A percentile compares a stretch with the other conserved stretches of the same genome.
Conservation (phyloP, 768 basidiomycete species). For the Nevesoporus exiguus region DNA sequence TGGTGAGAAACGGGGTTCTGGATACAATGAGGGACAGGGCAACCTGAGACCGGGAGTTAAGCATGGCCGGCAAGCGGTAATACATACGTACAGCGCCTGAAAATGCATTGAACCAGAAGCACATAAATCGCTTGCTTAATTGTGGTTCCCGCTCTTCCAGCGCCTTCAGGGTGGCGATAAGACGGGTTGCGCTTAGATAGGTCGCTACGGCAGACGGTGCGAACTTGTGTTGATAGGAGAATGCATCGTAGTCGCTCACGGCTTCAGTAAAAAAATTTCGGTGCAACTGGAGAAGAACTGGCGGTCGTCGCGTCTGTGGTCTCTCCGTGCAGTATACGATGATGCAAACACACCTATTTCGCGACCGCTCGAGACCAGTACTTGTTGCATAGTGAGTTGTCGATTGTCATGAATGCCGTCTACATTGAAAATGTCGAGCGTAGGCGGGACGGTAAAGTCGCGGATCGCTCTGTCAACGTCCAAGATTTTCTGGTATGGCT, state of each 20-base stretch:
- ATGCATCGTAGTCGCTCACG: slow-evolving; percentile 49
- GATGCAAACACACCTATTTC: slow-evolving; percentile 51
- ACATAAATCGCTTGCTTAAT: slow-evolving; percentile 60
- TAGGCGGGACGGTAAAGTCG: slow-evolving; percentile 50
- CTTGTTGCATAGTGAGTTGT: slow-evolving; percentile 63
- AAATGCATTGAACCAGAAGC: slow-evolving; percentile 74
- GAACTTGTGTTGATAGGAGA: slow-evolving; percentile 57
- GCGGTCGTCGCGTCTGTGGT: slow-evolving; percentile 5
- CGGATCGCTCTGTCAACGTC: slow-evolving; percentile 53
- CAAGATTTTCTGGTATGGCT: slow-evolving; percentile 49
- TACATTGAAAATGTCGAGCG: slow-evolving; percentile 43
- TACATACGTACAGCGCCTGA: slow-evolving; percentile 58
- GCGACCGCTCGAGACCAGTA: slow-evolving; percentile 54
- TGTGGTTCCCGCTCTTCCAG: slow-evolving; percentile 58
- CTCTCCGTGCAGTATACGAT: slow-evolving; percentile 2
- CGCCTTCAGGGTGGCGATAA: slow-evolving; percentile 55
- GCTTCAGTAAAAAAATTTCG: slow-evolving; percentile 65
- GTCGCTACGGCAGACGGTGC: slow-evolving; percentile 72
- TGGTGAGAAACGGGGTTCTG: slow-evolving; percentile 54
- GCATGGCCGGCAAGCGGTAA: not conserved
- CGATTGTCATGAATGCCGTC: slow-evolving; percentile 41
- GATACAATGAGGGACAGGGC: slow-evolving; percentile 63
- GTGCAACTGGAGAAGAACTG: slow-evolving; percentile 67
- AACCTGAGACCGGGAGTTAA: slow-evolving; percentile 38
- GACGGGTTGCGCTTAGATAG: slow-evolving; percentile 53